Percentiles rank a stretch among this genome's conserved stretches.
These are phyloP conservation scores for Tricholoma flavovirens DNA, from an alignment of 768 basidiomycete genomes.

Conservation along the genomic window DNA sequence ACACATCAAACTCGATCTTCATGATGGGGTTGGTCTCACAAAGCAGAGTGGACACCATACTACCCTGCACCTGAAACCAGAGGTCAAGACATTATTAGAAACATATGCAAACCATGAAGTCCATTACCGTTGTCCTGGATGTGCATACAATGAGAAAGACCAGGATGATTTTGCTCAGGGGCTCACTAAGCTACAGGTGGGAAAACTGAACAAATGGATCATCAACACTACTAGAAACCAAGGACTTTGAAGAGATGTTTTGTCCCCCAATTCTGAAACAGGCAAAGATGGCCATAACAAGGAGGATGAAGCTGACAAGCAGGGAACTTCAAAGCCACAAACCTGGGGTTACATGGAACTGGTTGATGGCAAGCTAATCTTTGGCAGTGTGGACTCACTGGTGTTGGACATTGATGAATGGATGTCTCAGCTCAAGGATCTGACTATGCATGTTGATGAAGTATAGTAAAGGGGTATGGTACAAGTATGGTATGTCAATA, in stretches of 20 bases:
- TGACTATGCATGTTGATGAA: not conserved
- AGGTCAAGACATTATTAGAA: slow-evolving; percentile 13
- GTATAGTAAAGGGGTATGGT: not conserved
- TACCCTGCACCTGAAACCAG: slow-evolving; percentile 18
- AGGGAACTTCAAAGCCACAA: not conserved
- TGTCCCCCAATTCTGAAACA: not conserved
- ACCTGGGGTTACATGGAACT: slow-evolving; percentile 1
- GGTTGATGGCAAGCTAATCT: not conserved
- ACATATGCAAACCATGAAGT: not conserved
- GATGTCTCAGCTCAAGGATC: not conserved
- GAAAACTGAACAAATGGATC: not conserved
- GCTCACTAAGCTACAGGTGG: not conserved
- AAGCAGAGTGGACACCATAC: slow-evolving; percentile 17
- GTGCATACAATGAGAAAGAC: not conserved
- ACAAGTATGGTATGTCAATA: not conserved
- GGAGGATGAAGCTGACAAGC: not conserved
- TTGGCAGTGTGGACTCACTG: not conserved
- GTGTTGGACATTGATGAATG: not conserved
- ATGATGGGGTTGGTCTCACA: slow-evolving; percentile 16
- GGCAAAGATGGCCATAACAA: not conserved
- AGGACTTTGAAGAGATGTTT: not conserved
- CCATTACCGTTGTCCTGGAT: not conserved
- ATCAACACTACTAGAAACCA: not conserved
- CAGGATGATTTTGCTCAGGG: not conserved
- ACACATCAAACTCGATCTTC: slow-evolving; percentile 24